Evolutionary conservation across 2,329 filamentous ascomycete genomes (phyloP), one percentile per base, ranked within the genome.

Genomic region (Talaromyces albobiverticillius): DNA sequence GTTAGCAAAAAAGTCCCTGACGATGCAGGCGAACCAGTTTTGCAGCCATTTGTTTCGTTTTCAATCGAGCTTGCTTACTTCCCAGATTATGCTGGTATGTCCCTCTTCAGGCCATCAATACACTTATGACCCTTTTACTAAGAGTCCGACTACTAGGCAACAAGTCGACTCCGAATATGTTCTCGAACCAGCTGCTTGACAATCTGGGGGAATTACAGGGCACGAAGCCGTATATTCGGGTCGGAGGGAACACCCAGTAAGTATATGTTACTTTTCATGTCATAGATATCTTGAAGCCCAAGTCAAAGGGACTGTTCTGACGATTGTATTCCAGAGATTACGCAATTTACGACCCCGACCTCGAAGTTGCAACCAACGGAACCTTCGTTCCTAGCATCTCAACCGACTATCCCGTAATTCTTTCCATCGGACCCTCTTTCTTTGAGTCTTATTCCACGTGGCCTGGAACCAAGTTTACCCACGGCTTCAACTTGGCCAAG

Each of bases 391-490:
- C 9, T n/a, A n/a, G n/a, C n/a, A n/a, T n/a, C n/a, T n/a, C n/a
- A n/a, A 18, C 23, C 4, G 52, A 54, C 45, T 54, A 54, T 16
- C 52, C 52, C 6, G 34, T 32, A 25, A 52, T 41, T 9, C 10
- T 56, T 48, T 47, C 47, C 31, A 52, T 56, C n/a, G 54, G 54
- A 16, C 47, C 47, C 5, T 52, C 54, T 10, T 56, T 47, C 34
- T 56, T 56, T 20, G 54, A 56, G 29, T 56, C 54, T 14, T 56
- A 56, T 23, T 34, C 23, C n/a, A 47, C 54, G n/a, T 56, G 47
- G 42, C 54, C 54, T 7, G 23, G 52, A 16, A 52, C 54, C 9
- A 56, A 46, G 46, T 56, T 51, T 23, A 29, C 25, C 16, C 54
- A 56, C 26, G 54, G 54, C 13, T 52, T 52, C 25, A 56, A 56